phyloP scores from a whole-genome alignment of 345 rosid genomes.

The Linum lewisii region DNA sequence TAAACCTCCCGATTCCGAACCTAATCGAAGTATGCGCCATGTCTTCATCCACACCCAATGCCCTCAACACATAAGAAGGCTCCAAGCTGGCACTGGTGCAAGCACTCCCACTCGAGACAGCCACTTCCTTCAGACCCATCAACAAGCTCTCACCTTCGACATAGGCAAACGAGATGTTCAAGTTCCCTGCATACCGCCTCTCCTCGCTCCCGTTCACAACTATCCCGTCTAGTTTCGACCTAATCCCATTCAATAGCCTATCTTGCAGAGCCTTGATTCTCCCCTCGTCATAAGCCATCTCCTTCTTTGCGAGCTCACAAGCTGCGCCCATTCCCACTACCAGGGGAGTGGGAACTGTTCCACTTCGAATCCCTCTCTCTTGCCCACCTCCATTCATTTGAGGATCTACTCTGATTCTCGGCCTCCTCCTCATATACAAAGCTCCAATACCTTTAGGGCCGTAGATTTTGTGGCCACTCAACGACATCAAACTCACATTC shows the following conservation, averaged over 20 bases:
- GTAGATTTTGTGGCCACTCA: too few relatives aligned
- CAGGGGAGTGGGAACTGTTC: slow-evolving; percentile 77
- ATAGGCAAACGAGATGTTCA: slow-evolving; percentile 84
- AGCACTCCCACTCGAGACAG: slow-evolving; percentile 97
- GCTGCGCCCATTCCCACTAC: slow-evolving; percentile 89
- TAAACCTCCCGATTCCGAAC: slow-evolving; percentile 94
- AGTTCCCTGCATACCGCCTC: slow-evolving; percentile 68
- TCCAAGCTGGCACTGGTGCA: slow-evolving; percentile 97
- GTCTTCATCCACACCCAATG: slow-evolving; percentile 95
- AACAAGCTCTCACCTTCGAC: slow-evolving; percentile 97
- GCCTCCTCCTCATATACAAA: too few relatives aligned
- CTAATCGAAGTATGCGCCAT: slow-evolving; percentile 97
- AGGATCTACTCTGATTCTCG: too few relatives aligned
- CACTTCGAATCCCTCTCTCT: too few relatives aligned
- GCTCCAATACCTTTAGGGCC: too few relatives aligned
- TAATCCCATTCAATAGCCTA: slow-evolving; percentile 63
- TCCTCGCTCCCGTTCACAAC: slow-evolving; percentile 84
- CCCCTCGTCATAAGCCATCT: slow-evolving; percentile 80
- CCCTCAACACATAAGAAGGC: slow-evolving; percentile 92
- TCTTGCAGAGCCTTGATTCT: slow-evolving; percentile 54
- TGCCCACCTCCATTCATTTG: too few relatives aligned
- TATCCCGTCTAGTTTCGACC: slow-evolving; percentile 65
- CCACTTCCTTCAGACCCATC: slow-evolving; percentile 98
- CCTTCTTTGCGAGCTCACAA: slow-evolving; percentile 74
- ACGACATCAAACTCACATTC: too few relatives aligned